Evolutionary conservation across 805 yeast genomes (phyloP), one percentile per base, ranked within the genome.

Genomic region (Maudiozyma turicensis): DNA sequence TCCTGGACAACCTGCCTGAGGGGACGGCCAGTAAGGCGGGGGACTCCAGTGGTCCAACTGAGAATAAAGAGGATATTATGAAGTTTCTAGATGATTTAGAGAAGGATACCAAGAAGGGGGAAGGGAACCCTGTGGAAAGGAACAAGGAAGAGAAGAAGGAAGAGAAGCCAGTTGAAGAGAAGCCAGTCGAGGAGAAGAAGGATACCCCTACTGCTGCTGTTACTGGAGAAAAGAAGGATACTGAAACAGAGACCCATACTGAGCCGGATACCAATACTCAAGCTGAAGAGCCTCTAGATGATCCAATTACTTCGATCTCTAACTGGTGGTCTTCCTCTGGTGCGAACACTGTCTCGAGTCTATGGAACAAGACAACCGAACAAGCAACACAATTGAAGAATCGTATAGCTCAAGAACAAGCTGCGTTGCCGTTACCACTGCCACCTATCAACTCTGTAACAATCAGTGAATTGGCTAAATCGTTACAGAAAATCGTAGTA

Each of bases 321-420:
- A 78, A 73, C 38, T 85, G 95, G 93, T 84, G 89, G 88, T 76
- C 78, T 3, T 72, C 72, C 1, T 80, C 80, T 42, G 90, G 90
- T 0, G 79, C 88, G 2, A 71, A 75, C 2, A 78, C 79, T 30
- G 87, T 83, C 2, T 73, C 77, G 5, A 80, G 81, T 6, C 55
- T 85, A 11, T 84, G 89, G 88, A 85, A 80, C 9, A 65, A 62
- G 45, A 82, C 88, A 26, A 67, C 82, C 5, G 67, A 67, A 43
- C 72, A 70, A 46, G 74, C 75, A 1, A 64, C 70, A 44, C 66
- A 70, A 37, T 69, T 75, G 30, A 68, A 71, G 40, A 56, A 60
- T n/a, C 54, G 56, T 33, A 48, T 65, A 10, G 59, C 57, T 64
- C 72, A 46, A 61, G 73, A 55, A 65, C 76, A 14, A 57, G 30